Base-by-base conservation (phyloP, 441 rosid genomes). In the Erodium trifolium region DNA sequence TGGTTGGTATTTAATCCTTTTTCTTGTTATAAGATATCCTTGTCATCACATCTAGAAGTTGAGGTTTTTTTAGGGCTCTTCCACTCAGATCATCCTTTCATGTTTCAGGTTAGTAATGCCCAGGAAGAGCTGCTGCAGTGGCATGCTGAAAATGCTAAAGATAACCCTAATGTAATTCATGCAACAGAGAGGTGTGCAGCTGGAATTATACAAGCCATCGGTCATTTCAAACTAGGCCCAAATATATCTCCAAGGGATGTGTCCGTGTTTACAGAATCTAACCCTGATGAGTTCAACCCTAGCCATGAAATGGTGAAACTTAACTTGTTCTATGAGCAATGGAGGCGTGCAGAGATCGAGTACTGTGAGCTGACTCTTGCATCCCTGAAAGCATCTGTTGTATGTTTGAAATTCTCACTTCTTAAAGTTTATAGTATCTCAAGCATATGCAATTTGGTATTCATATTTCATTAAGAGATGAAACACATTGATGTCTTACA, bases 61-160 rank as follows among this genome's bases (percentile, higher is more conserved):
- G 57, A 41, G 53, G 35, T 49, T 37, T 19, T 17, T 19, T 68
- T 70, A 18, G 64, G 29, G 6, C 57, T 66, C 6, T 72, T 71
- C n/a, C 12, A 35, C 1, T 23, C 27, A 23, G 2, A 0, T 0
- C 35, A 51, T 43, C 31, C 4, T 7, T 66, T 29, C 3, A 31
- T 55, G 34, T 41, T 70, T 43, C 81, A 90, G 98, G 97, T 93
- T 51, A 85, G 84, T 80, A 93, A 94, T 82, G 96, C 99, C 69
- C 99, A 91, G 80, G 97, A 90, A 74, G 99, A 94, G 80, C 76
- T 94, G 78, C 78, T 94, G 81, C 88, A 77, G 77, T 94, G 99
- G 99, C 82, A 88, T 74, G 82, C 84, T 75, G 89, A 82, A 76
- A 90, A 94, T 84, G 93, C 93, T 43, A 90, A 91, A 79, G 75